Evolutionary conservation across 768 basidiomycete species (phyloP).

Genomic region (Hygrocybe punicea): DNA sequence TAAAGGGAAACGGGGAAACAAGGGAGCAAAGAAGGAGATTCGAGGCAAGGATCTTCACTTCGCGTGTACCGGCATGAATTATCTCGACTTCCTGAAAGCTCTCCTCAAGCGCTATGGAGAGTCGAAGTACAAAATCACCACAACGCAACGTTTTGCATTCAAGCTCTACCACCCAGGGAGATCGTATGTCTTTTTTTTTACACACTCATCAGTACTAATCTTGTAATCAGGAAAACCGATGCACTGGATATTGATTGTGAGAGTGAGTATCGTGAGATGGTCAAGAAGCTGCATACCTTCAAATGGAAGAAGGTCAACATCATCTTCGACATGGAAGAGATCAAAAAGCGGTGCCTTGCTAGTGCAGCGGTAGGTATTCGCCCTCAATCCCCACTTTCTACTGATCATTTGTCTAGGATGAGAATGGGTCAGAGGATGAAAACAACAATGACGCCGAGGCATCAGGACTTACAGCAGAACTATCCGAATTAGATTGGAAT

Average conservation of each 20-base stretch:
- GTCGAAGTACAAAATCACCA: neutral
- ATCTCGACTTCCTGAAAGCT: neutral
- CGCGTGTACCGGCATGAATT: neutral
- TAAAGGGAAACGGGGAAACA: neutral
- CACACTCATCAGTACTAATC: neutral
- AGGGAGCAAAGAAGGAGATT: neutral
- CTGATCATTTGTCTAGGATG: neutral
- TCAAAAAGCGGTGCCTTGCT: neutral
- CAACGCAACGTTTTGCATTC: neutral
- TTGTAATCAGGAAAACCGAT: neutral
- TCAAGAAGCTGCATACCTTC: neutral
- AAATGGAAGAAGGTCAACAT: neutral
- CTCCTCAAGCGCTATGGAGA: neutral
- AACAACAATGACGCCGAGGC: neutral
- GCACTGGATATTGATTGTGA: neutral
- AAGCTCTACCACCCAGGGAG: neutral
- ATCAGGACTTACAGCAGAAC: neutral
- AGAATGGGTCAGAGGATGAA: neutral
- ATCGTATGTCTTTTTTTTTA: neutral
- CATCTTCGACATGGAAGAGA: neutral
- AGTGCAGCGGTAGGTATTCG: neutral
- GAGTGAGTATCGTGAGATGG: neutral
- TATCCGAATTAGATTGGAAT: neutral
- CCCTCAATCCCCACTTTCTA: neutral
- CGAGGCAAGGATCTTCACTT: neutral